These are phyloP conservation scores for Cercophora newfieldiana DNA, from an alignment of 495 filamentous ascomycete genomes.

Conservation along the genomic window DNA sequence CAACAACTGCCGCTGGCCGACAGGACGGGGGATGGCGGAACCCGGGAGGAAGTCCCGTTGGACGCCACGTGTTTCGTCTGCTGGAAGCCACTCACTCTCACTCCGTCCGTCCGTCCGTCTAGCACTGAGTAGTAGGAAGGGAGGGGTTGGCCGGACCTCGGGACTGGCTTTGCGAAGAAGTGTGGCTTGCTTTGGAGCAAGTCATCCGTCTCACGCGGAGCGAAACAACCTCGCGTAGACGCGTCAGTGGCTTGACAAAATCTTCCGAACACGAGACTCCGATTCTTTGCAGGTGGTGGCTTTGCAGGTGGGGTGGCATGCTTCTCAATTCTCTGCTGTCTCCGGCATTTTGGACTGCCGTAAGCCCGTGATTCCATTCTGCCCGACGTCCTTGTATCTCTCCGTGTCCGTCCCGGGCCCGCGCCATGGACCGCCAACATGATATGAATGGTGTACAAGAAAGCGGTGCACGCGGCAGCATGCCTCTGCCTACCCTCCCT, in stretches of 20 bases:
- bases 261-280: background rate
- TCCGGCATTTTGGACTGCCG: background rate
- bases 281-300: background rate
- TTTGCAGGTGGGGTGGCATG: background rate
- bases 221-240: background rate
- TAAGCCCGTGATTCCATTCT: background rate
- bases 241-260: background rate
- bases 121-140: background rate
- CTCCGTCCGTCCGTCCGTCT: too few relatives aligned
- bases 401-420: background rate
- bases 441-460: conserved; percentile 8
- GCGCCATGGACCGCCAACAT: background rate
- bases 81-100: background rate
- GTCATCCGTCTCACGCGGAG: background rate
- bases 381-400: background rate
- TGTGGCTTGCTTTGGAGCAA: background rate
- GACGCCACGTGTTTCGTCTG: conserved; percentile 22
- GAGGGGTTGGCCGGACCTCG: background rate
- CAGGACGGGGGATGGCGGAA: background rate
- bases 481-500: background rate
- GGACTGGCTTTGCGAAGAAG: background rate
- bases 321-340: background rate
- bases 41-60: conserved; percentile 16
- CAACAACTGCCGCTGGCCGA: conserved; percentile 1
- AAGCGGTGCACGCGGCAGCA: background rate